A percentile compares a stretch with the other conserved stretches of the same genome.
phyloP scores from a whole-genome alignment of 805 yeast genomes.

The Ogataea philodendri region DNA sequence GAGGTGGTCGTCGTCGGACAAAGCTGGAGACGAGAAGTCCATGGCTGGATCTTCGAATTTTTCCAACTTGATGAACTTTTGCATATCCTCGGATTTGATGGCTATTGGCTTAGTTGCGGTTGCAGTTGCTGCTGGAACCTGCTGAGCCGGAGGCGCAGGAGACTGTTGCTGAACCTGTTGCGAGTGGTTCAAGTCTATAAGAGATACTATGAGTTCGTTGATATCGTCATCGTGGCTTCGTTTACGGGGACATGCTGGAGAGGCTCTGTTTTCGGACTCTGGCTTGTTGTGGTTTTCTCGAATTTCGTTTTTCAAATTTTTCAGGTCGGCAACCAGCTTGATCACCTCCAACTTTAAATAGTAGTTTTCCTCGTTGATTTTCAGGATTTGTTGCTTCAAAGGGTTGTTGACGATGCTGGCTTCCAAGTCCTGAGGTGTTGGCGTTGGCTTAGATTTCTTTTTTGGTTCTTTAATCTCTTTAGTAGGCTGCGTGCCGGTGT shows the following conservation, averaged over 20 bases:
- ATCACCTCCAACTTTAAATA: slow-evolving; percentile 43
- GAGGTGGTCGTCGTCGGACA: slow-evolving; percentile 26
- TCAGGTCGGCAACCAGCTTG: slow-evolving; percentile 43
- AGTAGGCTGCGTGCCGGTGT: background rate
- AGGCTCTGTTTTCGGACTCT: slow-evolving; percentile 1
- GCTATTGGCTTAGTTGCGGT: background rate
- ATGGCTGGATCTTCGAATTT: slow-evolving; percentile 17
- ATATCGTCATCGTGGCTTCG: slow-evolving; percentile 36
- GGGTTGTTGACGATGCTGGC: slow-evolving; percentile 30
- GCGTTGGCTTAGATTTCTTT: slow-evolving; percentile 13
- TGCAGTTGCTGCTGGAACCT: background rate
- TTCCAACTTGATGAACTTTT: slow-evolving; percentile 18
- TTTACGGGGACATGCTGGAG: slow-evolving; percentile 18
- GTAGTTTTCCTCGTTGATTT: slow-evolving; percentile 45
- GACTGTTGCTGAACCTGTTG: slow-evolving; percentile 19
- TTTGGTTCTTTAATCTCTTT: slow-evolving; percentile 11
- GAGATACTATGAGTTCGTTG: slow-evolving; percentile 35
- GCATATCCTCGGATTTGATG: slow-evolving; percentile 14
- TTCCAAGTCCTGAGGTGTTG: slow-evolving; percentile 11
- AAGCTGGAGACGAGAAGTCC: slow-evolving; percentile 20
- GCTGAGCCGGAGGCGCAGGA: slow-evolving; percentile 1
- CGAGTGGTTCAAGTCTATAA: slow-evolving; percentile 35
- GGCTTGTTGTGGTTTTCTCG: slow-evolving; percentile 5
- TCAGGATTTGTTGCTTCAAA: slow-evolving; percentile 39
- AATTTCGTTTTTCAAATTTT: slow-evolving; percentile 33